Evolutionary conservation across 768 basidiomycete species (phyloP).

Genomic region (Boletus subparvulus): DNA sequence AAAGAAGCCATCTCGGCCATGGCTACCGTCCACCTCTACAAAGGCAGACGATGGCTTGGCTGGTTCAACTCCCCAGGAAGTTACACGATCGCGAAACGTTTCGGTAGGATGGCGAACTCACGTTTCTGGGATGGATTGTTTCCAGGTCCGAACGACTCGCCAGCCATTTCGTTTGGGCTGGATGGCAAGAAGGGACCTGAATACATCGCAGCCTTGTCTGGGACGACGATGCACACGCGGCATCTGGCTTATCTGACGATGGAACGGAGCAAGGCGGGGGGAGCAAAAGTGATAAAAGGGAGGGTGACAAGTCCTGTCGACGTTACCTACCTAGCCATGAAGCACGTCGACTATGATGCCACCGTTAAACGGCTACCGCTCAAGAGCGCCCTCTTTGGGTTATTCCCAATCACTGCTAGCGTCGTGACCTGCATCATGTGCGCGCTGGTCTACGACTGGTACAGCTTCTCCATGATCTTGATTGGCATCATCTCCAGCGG

Average conservation of each 20-base stretch:
- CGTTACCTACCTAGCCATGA: slow-evolving; percentile 25
- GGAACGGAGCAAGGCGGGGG: slow-evolving; percentile 7
- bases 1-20: slow-evolving; percentile 39
- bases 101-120: slow-evolving; percentile 31
- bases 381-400: slow-evolving; percentile 9
- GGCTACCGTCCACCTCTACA: slow-evolving; percentile 32
- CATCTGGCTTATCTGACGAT: slow-evolving; percentile 31
- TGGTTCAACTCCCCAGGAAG: slow-evolving; percentile 40
- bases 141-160: slow-evolving; percentile 29
- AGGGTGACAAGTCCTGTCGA: slow-evolving; percentile 7
- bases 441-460: slow-evolving; percentile 30
- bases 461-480: slow-evolving; percentile 31
- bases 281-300: neutral
- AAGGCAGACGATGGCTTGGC: slow-evolving; percentile 33
- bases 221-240: slow-evolving; percentile 26
- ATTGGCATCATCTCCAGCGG: slow-evolving; percentile 35
- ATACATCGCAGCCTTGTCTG: slow-evolving; percentile 32
- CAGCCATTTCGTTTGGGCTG: slow-evolving; percentile 27
- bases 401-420: slow-evolving; percentile 28
- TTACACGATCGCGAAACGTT: slow-evolving; percentile 32
- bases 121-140: slow-evolving; percentile 35
- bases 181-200: slow-evolving; percentile 30
- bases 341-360: neutral
- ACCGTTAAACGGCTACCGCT: neutral
- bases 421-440: slow-evolving; percentile 24